These are phyloP conservation scores for Stevia rebaudiana DNA, from an alignment of 140 eudicot species.

Conservation along the genomic window DNA sequence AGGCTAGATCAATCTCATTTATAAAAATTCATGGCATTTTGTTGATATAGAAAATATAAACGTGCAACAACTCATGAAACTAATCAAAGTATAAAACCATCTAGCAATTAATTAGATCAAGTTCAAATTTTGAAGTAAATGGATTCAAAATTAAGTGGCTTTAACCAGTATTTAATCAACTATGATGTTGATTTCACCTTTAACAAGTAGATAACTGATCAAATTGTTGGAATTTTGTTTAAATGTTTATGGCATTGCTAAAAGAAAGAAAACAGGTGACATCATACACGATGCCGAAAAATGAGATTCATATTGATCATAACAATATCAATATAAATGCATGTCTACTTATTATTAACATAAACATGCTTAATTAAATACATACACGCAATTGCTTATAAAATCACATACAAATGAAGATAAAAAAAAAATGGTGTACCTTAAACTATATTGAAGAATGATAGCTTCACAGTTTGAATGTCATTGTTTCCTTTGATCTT, in stretches of 20 bases:
- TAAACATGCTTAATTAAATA: too few species aligned
- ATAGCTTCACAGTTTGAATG: constrained; percentile 20
- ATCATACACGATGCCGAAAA: background rate
- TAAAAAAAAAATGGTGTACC: constrained; percentile 17
- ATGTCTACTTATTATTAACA: too few species aligned
- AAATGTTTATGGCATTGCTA: background rate
- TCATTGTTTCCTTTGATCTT: constrained; percentile 2
- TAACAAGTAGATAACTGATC: too few species aligned
- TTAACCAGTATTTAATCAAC: too few species aligned
- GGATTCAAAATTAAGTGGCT: background rate
- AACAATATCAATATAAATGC: background rate
- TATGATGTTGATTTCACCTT: too few species aligned
- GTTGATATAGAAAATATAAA: too few species aligned
- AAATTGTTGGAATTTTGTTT: too few species aligned
- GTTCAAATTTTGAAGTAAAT: background rate
- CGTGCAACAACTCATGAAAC: too few species aligned
- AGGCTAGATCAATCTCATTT: too few species aligned
- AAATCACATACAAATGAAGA: background rate
- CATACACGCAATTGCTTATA: too few species aligned
- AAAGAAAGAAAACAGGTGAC: background rate
- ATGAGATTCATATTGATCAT: too few species aligned
- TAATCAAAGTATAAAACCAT: background rate
- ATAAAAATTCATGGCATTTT: too few species aligned
- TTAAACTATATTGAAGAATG: constrained; percentile 1
- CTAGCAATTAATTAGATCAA: background rate